phyloP scores from a whole-genome alignment of 352 stramenopile species.

The Phytophthora citricola region DNA sequence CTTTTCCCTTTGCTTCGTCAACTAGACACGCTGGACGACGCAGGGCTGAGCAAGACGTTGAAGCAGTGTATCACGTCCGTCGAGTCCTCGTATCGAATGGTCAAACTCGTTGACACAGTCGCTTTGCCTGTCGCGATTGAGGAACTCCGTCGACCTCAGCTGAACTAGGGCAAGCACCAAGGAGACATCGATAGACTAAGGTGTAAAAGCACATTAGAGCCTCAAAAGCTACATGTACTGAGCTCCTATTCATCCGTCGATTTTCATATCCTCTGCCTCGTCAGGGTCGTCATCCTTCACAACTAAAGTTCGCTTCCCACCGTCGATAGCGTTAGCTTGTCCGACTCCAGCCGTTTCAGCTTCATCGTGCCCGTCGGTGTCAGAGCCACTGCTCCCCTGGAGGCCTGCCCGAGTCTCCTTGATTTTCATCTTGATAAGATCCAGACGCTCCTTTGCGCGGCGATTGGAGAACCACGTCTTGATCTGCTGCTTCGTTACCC shows the following conservation, averaged over 20 bases:
- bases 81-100: slow-evolving; percentile 80
- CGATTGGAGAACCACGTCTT: slow-evolving; percentile 89
- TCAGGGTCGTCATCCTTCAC: slow-evolving; percentile 46
- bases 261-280: slow-evolving; percentile 40
- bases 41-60: slow-evolving; percentile 56
- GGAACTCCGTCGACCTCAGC: slow-evolving; percentile 48
- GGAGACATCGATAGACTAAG: slow-evolving; percentile 18
- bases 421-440: slow-evolving; percentile 84
- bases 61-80: slow-evolving; percentile 79
- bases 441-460: slow-evolving; percentile 78
- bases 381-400: slow-evolving; percentile 38
- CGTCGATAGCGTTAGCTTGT: slow-evolving; percentile 23
- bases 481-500: slow-evolving; percentile 82
- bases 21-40: slow-evolving; percentile 68
- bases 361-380: slow-evolving; percentile 45
- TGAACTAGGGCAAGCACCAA: slow-evolving; percentile 24
- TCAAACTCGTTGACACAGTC: slow-evolving; percentile 65
- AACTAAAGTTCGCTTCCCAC: slow-evolving; percentile 13
- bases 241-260: slow-evolving; percentile 36
- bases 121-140: slow-evolving; percentile 58
- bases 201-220: slow-evolving; percentile 36
- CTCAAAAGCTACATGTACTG: slow-evolving; percentile 21
- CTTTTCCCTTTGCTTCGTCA: slow-evolving; percentile 66
- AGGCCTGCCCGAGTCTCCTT: slow-evolving; percentile 44
- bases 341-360: slow-evolving; percentile 15